Base-by-base conservation (phyloP, 345 rosid genomes). In the Eucalyptus erythrocorys region DNA sequence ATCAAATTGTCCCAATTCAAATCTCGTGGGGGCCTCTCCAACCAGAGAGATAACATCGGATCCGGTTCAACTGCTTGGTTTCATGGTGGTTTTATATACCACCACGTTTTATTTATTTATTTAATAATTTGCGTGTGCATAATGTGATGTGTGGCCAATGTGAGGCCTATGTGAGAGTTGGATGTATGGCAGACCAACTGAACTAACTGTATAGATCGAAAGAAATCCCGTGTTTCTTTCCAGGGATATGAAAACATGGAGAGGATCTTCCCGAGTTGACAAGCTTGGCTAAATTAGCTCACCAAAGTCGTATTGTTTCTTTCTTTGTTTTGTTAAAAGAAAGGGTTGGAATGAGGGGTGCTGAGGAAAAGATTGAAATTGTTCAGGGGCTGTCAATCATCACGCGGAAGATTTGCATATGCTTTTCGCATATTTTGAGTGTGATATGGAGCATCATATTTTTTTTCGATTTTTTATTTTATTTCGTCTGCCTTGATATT, bases 151-250 rank as follows among this genome's bases (percentile, higher is more conserved):
- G 61, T 10, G 61, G 61, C 61, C 40, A 12, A 76, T 37, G 82
- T 42, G 19, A 27, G 19, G 37, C 76, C 76, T 19, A 19, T 5
- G 82, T 37, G 82, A 19, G 45, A 71, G 82, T 71, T 37, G 32
- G 48, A 84, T 50, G 61, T 87, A 88, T 92, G 92, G 92, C 92
- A 91, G 92, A 92, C 93, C 92, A 90, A 90, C 86, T 85, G 93
- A 90, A 91, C 87, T 89, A 87, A 85, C 88, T 48, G 91, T 50
- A 50, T 86, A 86, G 87, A 88, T 90, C 81, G 22, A 71, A 5
- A 34, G 45, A 42, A 82, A 89, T 90, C 89, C 88, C 24, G 10
- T n/a, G 32, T 45, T 61, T 50, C 68, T 87, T 49, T 51, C 8
- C 88, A 17, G 10, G 48, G 49, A 42, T 86, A 37, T n/a, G 61